Percentiles rank a stretch among this genome's conserved stretches.
These are phyloP conservation scores for Musa itinerans DNA, from an alignment of 176 grass and related monocot species.

Conservation along the genomic window DNA sequence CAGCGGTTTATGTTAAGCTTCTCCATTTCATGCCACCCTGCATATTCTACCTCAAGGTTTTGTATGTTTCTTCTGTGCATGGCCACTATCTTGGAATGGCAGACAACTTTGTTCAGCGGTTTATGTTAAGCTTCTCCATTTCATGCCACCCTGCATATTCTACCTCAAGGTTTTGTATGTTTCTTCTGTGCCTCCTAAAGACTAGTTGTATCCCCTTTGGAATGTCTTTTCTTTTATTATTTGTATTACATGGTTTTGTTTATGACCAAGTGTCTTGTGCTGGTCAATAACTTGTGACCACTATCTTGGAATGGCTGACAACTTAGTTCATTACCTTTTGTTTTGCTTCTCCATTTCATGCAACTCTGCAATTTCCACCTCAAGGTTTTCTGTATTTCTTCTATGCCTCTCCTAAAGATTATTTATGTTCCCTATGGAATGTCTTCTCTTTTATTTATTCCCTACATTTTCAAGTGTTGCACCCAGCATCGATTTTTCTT, in stretches of 20 bases:
- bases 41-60: too few relatives aligned
- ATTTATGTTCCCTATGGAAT: neutral
- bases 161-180: too few relatives aligned
- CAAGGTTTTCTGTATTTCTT: too few relatives aligned
- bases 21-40: too few relatives aligned
- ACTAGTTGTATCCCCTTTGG: neutral
- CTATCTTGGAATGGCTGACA: neutral
- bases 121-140: too few relatives aligned
- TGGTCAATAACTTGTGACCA: neutral
- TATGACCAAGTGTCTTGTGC: neutral
- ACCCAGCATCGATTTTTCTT: neutral
- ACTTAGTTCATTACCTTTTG: neutral
- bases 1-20: too few relatives aligned
- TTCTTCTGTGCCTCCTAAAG: too few relatives aligned
- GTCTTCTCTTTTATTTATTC: neutral
- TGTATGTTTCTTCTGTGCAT: too few relatives aligned
- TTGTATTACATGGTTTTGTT: neutral
- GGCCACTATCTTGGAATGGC: too few relatives aligned
- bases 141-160: too few relatives aligned
- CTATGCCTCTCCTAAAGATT: too few relatives aligned
- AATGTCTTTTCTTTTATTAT: neutral
- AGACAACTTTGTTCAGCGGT: too few relatives aligned
- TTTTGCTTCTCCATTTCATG: neutral
- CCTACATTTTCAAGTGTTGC: neutral
- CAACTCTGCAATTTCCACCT: neutral